Percentiles rank a stretch among this genome's conserved stretches.
phyloP scores from a whole-genome alignment of 441 rosid genomes.

The Dalechampia spathulata region DNA sequence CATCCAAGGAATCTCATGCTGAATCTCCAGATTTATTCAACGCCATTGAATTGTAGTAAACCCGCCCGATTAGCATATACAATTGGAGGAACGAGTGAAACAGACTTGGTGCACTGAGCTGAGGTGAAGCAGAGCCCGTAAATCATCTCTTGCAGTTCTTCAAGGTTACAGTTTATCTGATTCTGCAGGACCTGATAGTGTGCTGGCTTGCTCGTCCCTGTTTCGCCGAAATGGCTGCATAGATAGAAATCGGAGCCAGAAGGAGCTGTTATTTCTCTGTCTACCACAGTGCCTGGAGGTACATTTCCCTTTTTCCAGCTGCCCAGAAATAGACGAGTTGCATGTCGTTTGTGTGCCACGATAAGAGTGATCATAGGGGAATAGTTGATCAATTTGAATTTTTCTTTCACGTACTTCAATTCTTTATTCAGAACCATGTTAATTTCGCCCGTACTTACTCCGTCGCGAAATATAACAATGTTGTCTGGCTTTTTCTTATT shows the following conservation, averaged over 20 bases:
- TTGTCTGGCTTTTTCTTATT: constrained; percentile 37
- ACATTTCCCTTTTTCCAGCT: constrained; percentile 32
- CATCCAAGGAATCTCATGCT: constrained; percentile 28
- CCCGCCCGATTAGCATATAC: constrained; percentile 59
- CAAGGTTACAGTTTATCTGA: constrained; percentile 42
- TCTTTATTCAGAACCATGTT: constrained; percentile 80
- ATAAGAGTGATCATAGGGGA: constrained; percentile 48
- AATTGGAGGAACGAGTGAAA: constrained; percentile 64
- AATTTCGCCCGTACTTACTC: constrained; percentile 73
- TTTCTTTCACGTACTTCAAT: constrained; percentile 35
- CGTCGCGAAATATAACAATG: constrained; percentile 65
- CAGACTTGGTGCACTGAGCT: constrained; percentile 76
- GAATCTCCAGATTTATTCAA: constrained; percentile 32
- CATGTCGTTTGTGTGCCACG: constrained; percentile 70
- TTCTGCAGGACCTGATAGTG: constrained; percentile 67
- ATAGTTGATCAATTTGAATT: constrained; percentile 31
- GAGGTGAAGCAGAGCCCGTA: constrained; percentile 64
- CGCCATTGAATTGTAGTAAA: constrained; percentile 47
- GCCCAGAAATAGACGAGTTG: constrained; percentile 55
- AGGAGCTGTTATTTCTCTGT: constrained; percentile 49
- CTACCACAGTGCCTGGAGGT: constrained; percentile 73
- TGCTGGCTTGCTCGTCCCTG: constrained; percentile 77
- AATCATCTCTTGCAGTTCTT: constrained; percentile 51
- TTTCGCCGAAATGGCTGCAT: constrained; percentile 62
- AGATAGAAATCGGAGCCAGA: constrained; percentile 61